Percentiles rank a stretch among this genome's conserved stretches.
Evolutionary conservation across 768 basidiomycete species (phyloP).

Genomic region (Boletus reticuloceps): DNA sequence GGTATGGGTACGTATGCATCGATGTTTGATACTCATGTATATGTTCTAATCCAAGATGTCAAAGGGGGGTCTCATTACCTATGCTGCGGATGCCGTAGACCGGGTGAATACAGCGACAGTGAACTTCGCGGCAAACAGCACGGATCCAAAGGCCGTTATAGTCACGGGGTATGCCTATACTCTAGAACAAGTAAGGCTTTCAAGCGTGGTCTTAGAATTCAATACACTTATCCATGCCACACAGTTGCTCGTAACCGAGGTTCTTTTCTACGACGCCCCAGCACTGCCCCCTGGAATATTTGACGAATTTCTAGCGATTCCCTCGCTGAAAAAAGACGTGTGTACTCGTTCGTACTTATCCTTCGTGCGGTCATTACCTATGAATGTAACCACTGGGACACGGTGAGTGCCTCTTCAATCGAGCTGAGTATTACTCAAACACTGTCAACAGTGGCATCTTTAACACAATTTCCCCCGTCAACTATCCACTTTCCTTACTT

Average conservation of each 20-base stretch:
- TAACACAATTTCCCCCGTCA: not conserved
- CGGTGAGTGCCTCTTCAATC: not conserved
- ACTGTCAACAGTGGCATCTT: not conserved
- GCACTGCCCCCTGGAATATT: conserved; percentile 13
- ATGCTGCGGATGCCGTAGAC: conserved; percentile 3
- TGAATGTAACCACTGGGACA: not conserved
- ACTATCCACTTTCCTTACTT: conserved; percentile 7
- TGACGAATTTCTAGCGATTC: conserved; percentile 25
- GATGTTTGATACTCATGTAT: not conserved
- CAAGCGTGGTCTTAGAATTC: not conserved
- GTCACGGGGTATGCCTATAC: conserved; percentile 40
- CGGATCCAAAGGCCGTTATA: conserved; percentile 26
- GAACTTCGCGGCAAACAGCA: conserved; percentile 7
- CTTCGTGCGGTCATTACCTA: conserved; percentile 1
- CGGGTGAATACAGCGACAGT: conserved; percentile 7
- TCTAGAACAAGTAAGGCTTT: not conserved
- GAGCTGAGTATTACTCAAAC: not conserved
- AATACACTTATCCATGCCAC: not conserved
- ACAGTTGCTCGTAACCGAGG: conserved; percentile 17
- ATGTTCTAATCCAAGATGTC: not conserved
- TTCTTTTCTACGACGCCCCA: conserved; percentile 55
- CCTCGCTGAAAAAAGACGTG: not conserved
- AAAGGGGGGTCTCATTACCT: conserved; percentile 48
- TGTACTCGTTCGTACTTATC: conserved; percentile 5
- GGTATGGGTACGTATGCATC: conserved; percentile 48